Base-by-base conservation (phyloP, 805 yeast genomes). In the Wickerhamiella musiphila region DNA sequence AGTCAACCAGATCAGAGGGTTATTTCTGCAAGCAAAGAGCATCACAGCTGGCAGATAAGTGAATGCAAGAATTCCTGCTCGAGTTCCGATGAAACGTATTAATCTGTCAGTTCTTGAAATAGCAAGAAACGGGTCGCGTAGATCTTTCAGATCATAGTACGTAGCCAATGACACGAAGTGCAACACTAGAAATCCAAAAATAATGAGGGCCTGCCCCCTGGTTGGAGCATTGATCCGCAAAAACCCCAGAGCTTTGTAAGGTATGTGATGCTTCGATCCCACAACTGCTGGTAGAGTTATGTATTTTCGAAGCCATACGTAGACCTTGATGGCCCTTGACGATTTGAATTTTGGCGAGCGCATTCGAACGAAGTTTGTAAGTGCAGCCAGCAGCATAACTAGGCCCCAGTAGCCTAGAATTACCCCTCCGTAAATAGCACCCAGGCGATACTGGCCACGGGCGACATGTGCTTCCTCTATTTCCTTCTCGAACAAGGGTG, bases 1-100 rank as follows among this genome's bases (percentile, higher is more conserved):
- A 1, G 83, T 65, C 4, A 73, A 33, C 47, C 55, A 57, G 39
- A 67, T 64, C 45, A 78, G 57, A 14, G 79, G 68, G 46, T 76
- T 78, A 50, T 78, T 79, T 44, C 90, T 59, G 19, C 76, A 75
- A 4, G 78, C 72, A 46, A 73, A 70, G 28, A 72, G 49, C 15
- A 71, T 58, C 23, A 70, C 39, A n/a, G 69, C 47, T 2, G 81
- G 79, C 14, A 61, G 26, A 33, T 55, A 48, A 52, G 61, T 52
- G 17, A 60, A 54, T 2, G 62, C 47, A 28, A 69, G 45, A 16
- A 71, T 58, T 2, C 70, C 77, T 1, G 72, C 47, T 43, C 79
- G 58, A 42, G 40, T 47, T 3, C 47, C 47, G 18, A 45, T 19
- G 29, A 56, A 61, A 3, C 53, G 58, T 10, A 45, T 23, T 10